Base-by-base conservation (phyloP, 441 rosid species). In the Pelargonium citronellum region DNA sequence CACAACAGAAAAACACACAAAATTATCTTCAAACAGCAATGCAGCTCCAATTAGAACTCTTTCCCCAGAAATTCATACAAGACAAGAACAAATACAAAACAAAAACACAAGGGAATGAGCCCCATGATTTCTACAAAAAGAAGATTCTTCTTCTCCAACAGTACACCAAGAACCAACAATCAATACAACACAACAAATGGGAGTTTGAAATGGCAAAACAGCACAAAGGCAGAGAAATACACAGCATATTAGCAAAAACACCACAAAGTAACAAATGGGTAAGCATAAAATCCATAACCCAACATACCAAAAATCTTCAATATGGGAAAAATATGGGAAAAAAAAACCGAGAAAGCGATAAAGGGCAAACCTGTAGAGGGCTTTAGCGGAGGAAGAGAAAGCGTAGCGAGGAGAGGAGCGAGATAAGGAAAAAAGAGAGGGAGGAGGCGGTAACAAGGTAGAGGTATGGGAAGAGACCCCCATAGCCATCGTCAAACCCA, bases 401-500 rank as follows among this genome's bases (percentile, higher is more conserved):
- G n/a, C n/a, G n/a, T n/a, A n/a, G n/a, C n/a, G n/a, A 78, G 80
- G 77, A 68, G 71, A 75, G 69, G 80, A 76, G 43, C 75, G 79
- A 15, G 83, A 80, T 61, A 78, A 66, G 78, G 79, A 80, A 67
- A 74, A 79, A 64, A 78, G 75, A 37, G 89, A 75, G 22, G 89
- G 86, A 73, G 78, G 74, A 41, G 78, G 66, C 0, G 84, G 87
- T 64, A 80, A 69, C 69, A 87, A 78, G 41, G 90, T 79, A 62
- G 73, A 61, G 67, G 73, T 70, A 53, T 86, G 87, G 72, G 85
- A 71, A 69, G 85, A 82, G 81, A 83, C 70, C 69, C 94, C 92
- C 90, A 89, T 87, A 67, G 87, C 83, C 78, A 75, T 71, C 69
- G 63, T 64, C 44, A 30, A 60, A 61, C 80, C 81, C 34, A 79